Evolutionary conservation across 1,139 yeast genomes (phyloP), one percentile per base, ranked within the genome.

Genomic region (Sugiyamaella grinbergsii): DNA sequence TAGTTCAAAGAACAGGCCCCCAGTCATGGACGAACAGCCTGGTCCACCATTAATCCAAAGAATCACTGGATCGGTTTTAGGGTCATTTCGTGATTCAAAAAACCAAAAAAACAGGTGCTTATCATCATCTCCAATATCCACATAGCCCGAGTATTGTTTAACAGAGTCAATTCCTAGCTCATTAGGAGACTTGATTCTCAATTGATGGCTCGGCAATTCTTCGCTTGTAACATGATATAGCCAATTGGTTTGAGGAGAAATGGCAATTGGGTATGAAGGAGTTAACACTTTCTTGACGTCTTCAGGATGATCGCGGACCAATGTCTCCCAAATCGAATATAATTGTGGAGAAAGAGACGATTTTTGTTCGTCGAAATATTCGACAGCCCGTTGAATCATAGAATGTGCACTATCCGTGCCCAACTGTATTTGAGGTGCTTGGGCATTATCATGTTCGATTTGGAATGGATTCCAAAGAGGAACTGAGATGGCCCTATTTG

Each of bases 1-100:
- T 65, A 89, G 77, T 72, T 90, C 96, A 63, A 88, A 88, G 68
- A 89, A 86, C 58, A 89, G 76, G 13, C 96, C 97, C n/a, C 56
- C 55, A 26, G 95, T 87, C 69, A 88, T 72, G 3, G 95, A 85
- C 11, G 95, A 85, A 69, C 96, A 88, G 10, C 96, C 96, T 43
- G 95, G 95, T 16, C 95, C 95, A 60, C 95, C 95, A 63, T 88
- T 89, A 63, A 89, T 77, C 96, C 96, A 90, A 61, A 90, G 75
- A 49, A 90, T 79, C 43, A 89, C 75, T 7, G 96, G 97, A 67
- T 89, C 96, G 55, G 77, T 87, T 58, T 73, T 72, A 19, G 96
- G 96, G 71, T 88, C 95, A 65, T 86, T 86, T 73, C 97, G 82
- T 51, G 93, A 83, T 69, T 89, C 96, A 64, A 90, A 89, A 63